Evolutionary conservation across 2,329 filamentous ascomycete species (phyloP), one percentile per base, ranked within the genome.

Genomic region (Claviceps lovelessii): DNA sequence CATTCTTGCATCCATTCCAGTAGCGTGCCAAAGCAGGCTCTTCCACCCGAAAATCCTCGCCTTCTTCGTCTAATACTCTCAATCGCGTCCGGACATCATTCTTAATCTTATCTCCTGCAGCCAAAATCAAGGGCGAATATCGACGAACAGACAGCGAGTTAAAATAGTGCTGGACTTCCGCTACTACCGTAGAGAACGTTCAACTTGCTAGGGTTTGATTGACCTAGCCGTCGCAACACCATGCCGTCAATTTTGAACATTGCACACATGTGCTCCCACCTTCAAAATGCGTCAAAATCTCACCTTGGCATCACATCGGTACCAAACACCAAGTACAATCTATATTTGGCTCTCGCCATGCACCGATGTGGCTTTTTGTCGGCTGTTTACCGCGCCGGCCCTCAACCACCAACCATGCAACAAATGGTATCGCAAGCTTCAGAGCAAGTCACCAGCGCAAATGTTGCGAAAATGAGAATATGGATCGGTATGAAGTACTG

Each of bases 401-500:
- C 79, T 6, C 69, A 74, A 51, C 76, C 78, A 0, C 79, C 79
- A 0, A 69, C 73, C 23, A 70, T 72, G 2, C 71, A 75, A 23
- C 63, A 72, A 28, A 69, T 80, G 60, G 60, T 70, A 45, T 69
- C 73, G 11, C 58, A 66, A 58, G 69, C 78, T 31, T 74, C 81
- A 13, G 78, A 79, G 58, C 74, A 73, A 15, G 76, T 88, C 55
- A 89, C 84, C 50, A 74, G 76, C 58, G 75, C 74, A 62, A 95
- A 94, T 70, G 80, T 89, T 42, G 79, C 89, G 5, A 77, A 75
- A 44, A 78, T 88, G 65, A 78, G 90, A 57, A 73, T 96, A 60
- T 96, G 90, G 90, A 71, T 96, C 13, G 89, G 89, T 1, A 73
- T 95, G 64, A 95, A 95, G 73, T 95, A 95, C 78, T 88, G 81